Evolutionary conservation across 805 yeast genomes (phyloP).

Genomic region (Schwanniomyces polymorphus): DNA sequence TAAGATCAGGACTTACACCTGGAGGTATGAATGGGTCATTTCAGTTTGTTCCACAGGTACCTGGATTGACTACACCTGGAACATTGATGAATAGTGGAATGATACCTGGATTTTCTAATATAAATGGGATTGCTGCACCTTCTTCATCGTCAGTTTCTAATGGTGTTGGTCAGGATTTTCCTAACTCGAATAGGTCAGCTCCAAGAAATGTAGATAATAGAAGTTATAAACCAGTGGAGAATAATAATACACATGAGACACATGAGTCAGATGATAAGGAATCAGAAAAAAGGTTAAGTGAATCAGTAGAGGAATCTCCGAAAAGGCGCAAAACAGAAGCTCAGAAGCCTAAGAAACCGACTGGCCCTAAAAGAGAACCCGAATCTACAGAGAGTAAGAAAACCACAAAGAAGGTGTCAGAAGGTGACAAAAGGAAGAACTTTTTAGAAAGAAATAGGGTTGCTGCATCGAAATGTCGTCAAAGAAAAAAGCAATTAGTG

Average conservation of each 20-base stretch:
- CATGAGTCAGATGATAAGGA: slow-evolving; percentile 2
- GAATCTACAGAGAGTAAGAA: slow-evolving; percentile 9
- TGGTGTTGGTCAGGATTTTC: not conserved
- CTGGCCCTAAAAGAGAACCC: slow-evolving; percentile 2
- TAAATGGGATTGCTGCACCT: slow-evolving; percentile 29
- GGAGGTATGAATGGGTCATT: slow-evolving; percentile 41
- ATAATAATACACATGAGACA: slow-evolving; percentile 2
- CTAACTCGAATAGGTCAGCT: not conserved
- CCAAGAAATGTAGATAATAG: not conserved
- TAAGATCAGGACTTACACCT: slow-evolving; percentile 74
- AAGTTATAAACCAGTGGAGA: slow-evolving; percentile 2
- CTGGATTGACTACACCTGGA: slow-evolving; percentile 40
- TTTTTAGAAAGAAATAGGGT: slow-evolving; percentile 88
- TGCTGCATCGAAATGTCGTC: slow-evolving; percentile 95
- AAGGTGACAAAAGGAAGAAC: slow-evolving; percentile 57
- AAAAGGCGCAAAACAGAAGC: slow-evolving; percentile 1
- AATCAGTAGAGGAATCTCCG: slow-evolving; percentile 3
- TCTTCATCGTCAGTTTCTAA: slow-evolving; percentile 4
- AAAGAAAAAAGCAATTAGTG: slow-evolving; percentile 86
- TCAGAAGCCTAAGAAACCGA: slow-evolving; percentile 1
- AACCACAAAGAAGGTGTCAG: slow-evolving; percentile 8
- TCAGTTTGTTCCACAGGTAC: slow-evolving; percentile 36
- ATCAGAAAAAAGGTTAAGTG: slow-evolving; percentile 5
- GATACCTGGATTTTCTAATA: slow-evolving; percentile 42
- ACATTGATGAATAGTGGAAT: slow-evolving; percentile 42